Base-by-base conservation (phyloP, 2,329 filamentous ascomycete species). In the Ophiosphaerella korrae region DNA sequence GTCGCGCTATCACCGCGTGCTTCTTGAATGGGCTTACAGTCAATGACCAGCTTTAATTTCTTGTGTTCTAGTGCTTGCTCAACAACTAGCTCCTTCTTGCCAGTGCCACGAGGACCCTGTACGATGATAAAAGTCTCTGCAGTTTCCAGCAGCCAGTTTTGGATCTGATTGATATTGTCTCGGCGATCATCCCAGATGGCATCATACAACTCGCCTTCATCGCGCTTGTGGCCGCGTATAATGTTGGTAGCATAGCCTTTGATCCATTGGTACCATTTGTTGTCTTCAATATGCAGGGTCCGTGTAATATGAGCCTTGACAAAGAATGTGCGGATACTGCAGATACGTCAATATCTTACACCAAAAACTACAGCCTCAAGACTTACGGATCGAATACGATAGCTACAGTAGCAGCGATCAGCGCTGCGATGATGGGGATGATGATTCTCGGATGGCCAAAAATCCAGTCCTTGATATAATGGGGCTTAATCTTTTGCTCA, bases 21-120 rank as follows among this genome's bases (percentile, higher is more conserved):
- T 73, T 97, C 93, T 52, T 93, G 88, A 9, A 97, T 90, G 1
- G 89, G 88, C 71, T 96, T 96, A 78, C 93, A 97, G 75, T 99
- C 94, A 38, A 97, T 84, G 3, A 95, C 79, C 2, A 97, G 78
- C 40, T 93, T 90, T 58, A 95, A 86, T 57, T 84, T 86, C 38
- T 88, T 85, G 7, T 85, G 84, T 57, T 88, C 85, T 13, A 97
- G 79, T 0, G 90, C 89, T 72, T 96, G 89, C 36, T 96, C 89
- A 52, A 96, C 72, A 2, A 97, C 87, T 11, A 97, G 82, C 62
- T 97, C 92, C 56, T 85, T 87, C 75, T 97, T 97, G 1, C 92
- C 94, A 0, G 91, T 95, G 6, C 93, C 94, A 44, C 92, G 85
- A 4, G 94, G 92, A 0, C 94, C 94, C 67, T 96, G 92, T 0